These are phyloP conservation scores for Aspergillus kassunensis DNA, from an alignment of 495 filamentous ascomycete genomes.

Conservation along the genomic window DNA sequence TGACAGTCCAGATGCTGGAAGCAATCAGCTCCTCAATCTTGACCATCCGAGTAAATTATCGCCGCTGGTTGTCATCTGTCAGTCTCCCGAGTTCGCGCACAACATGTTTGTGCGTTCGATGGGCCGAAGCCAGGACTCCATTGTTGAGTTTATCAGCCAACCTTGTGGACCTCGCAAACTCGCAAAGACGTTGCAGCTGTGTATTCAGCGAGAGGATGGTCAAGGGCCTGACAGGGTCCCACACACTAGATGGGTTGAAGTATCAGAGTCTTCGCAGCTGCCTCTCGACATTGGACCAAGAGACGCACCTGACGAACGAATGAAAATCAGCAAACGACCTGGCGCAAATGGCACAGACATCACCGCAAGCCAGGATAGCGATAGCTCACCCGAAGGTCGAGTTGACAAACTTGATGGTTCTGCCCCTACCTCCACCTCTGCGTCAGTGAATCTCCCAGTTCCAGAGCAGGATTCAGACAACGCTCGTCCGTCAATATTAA, in stretches of 20 bases:
- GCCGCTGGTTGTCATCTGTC: slow-evolving; percentile 29
- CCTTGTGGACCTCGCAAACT: slow-evolving; percentile 31
- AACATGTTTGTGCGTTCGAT: slow-evolving; percentile 20
- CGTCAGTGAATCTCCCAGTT: not conserved
- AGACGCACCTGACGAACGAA: slow-evolving; percentile 14
- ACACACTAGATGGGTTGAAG: slow-evolving; percentile 26
- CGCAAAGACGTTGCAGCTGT: slow-evolving; percentile 21
- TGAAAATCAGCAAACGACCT: slow-evolving; percentile 23
- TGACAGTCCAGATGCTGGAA: slow-evolving; percentile 12
- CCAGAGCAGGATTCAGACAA: not conserved
- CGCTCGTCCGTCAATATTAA: slow-evolving; percentile 14
- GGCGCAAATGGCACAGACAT: slow-evolving; percentile 3
- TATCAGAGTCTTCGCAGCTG: slow-evolving; percentile 20
- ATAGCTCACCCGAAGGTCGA: too few relatives aligned
- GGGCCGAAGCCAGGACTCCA: slow-evolving; percentile 1
- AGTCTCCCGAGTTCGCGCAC: slow-evolving; percentile 27
- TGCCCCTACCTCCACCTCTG: not conserved
- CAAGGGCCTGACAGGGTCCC: not conserved
- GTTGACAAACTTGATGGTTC: not conserved
- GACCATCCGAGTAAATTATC: slow-evolving; percentile 5
- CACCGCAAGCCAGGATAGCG: not conserved
- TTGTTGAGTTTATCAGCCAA: slow-evolving; percentile 31
- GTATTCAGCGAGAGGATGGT: slow-evolving; percentile 21
- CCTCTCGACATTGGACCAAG: slow-evolving; percentile 14
- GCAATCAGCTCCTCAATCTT: not conserved